phyloP scores from a whole-genome alignment of 2,329 filamentous ascomycete species.

The Diaporthe sp. region DNA sequence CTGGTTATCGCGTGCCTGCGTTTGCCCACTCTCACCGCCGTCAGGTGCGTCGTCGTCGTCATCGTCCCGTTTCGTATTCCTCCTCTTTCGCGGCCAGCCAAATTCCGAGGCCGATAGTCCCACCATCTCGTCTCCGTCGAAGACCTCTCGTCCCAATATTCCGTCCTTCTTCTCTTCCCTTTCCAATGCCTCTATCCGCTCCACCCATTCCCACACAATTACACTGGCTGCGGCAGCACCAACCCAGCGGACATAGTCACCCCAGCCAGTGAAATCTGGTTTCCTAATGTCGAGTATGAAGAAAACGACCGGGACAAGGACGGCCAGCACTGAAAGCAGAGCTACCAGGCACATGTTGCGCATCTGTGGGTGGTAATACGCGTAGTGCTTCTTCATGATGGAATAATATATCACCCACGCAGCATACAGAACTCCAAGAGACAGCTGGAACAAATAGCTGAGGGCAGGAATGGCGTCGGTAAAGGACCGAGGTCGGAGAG shows the following conservation, averaged over 20 bases:
- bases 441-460: slow-evolving; percentile 90
- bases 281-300: slow-evolving; percentile 93
- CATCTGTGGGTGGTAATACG: slow-evolving; percentile 92
- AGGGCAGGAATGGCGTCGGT: slow-evolving; percentile 91
- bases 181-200: slow-evolving; percentile 92
- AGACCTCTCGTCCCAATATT: slow-evolving; percentile 90
- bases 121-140: slow-evolving; percentile 94
- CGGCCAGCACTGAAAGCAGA: slow-evolving; percentile 81
- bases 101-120: slow-evolving; percentile 71
- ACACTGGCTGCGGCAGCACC: slow-evolving; percentile 93
- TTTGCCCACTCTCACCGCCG: slow-evolving; percentile 48
- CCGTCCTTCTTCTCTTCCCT: slow-evolving; percentile 95
- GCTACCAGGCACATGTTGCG: slow-evolving; percentile 89
- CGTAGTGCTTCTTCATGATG: slow-evolving; percentile 90
- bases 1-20: slow-evolving; percentile 37
- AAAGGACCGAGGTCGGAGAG: slow-evolving; percentile 79
- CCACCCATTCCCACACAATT: slow-evolving; percentile 99
- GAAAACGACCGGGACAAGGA: slow-evolving; percentile 91
- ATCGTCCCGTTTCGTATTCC: slow-evolving; percentile 47
- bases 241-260: slow-evolving; percentile 97
- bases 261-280: slow-evolving; percentile 89
- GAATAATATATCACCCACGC: slow-evolving; percentile 96
- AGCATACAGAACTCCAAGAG: slow-evolving; percentile 88
- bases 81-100: slow-evolving; percentile 60
- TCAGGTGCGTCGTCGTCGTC: slow-evolving; percentile 49